Percentiles rank a stretch among this genome's conserved stretches.
phyloP scores from a whole-genome alignment of 2,329 filamentous ascomycete species.

The Rachicladosporium sp. region DNA sequence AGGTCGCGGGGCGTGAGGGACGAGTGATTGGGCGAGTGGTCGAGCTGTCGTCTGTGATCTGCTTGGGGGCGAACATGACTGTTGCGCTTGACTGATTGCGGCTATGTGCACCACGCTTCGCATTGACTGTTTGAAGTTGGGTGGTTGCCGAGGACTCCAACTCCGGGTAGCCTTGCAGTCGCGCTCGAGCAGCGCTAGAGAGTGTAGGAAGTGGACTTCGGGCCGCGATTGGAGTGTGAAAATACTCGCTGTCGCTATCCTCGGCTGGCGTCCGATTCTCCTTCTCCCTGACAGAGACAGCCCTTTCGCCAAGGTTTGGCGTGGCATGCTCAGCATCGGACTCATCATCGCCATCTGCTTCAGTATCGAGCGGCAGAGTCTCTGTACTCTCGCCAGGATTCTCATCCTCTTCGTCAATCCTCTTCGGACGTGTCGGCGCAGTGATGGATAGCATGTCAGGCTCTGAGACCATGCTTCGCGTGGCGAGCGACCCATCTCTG shows the following conservation, averaged over 20 bases:
- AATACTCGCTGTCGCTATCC: conserved; percentile 28
- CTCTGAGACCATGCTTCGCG: conserved; percentile 45
- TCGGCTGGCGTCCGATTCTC: conserved; percentile 8
- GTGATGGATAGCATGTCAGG: conserved; percentile 32
- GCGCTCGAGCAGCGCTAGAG: conserved; percentile 14
- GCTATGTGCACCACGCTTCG: conserved; percentile 38
- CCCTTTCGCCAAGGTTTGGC: conserved; percentile 21
- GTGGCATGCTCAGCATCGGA: conserved; percentile 49
- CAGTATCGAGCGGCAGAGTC: conserved; percentile 50
- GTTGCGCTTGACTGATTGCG: conserved; percentile 72
- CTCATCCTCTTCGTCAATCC: conserved; percentile 35
- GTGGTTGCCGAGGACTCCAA: conserved; percentile 21
- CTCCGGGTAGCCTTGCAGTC: conserved; percentile 15
- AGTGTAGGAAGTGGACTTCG: conserved; percentile 13
- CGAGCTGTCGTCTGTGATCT: conserved; percentile 21
- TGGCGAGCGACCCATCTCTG: conserved; percentile 39
- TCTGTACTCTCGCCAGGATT: conserved; percentile 27
- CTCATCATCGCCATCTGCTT: conserved; percentile 80
- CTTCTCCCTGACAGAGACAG: conserved; percentile 20
- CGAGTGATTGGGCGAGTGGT: conserved; percentile 19
- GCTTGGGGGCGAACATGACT: conserved; percentile 65
- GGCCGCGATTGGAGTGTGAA: conserved; percentile 29
- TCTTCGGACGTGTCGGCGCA: conserved; percentile 27
- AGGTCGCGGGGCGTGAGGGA: conserved; percentile 10
- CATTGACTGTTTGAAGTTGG: conserved; percentile 15